Evolutionary conservation across 371 early-diverging fungal species (phyloP).

Genomic region (Zychaea mexicana): DNA sequence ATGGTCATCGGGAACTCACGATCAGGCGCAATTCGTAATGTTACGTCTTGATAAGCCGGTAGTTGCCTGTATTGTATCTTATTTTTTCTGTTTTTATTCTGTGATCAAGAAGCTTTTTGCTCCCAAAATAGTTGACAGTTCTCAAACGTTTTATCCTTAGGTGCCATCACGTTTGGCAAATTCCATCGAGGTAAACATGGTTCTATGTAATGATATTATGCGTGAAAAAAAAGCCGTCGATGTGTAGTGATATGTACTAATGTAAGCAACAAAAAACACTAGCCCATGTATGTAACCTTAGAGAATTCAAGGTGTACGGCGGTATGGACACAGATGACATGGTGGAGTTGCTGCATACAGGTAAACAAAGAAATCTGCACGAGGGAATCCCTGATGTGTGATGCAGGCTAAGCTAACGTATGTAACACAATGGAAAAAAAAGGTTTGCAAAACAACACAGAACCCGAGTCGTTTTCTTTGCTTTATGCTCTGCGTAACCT

Average conservation of each 20-base stretch:
- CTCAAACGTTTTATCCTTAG: constrained; percentile 32
- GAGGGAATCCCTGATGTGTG: too few relatives aligned
- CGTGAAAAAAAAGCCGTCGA: constrained; percentile 52
- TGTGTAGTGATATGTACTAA: constrained; percentile 49
- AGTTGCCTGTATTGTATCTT: constrained; percentile 65
- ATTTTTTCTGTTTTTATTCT: neutral
- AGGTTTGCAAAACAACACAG: constrained; percentile 88
- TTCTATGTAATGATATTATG: constrained; percentile 20
- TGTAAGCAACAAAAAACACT: neutral
- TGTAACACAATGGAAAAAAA: neutral
- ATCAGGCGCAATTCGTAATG: constrained; percentile 81
- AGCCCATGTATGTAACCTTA: constrained; percentile 96
- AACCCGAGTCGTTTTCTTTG: constrained; percentile 88
- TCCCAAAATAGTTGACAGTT: neutral
- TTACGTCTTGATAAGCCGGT: constrained; percentile 72
- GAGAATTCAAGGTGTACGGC: constrained; percentile 94
- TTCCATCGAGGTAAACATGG: constrained; percentile 77
- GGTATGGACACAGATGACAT: constrained; percentile 80
- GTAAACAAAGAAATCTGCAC: constrained; percentile 56
- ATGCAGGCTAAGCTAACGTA: neutral
- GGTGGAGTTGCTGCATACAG: constrained; percentile 86
- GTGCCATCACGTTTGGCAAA: constrained; percentile 94
- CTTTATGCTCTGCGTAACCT: constrained; percentile 13
- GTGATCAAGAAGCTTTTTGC: neutral
- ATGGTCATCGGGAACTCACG: constrained; percentile 85